These are phyloP conservation scores for Monilinia aucupariae DNA, from an alignment of 2,329 filamentous ascomycete genomes.

Conservation along the genomic window DNA sequence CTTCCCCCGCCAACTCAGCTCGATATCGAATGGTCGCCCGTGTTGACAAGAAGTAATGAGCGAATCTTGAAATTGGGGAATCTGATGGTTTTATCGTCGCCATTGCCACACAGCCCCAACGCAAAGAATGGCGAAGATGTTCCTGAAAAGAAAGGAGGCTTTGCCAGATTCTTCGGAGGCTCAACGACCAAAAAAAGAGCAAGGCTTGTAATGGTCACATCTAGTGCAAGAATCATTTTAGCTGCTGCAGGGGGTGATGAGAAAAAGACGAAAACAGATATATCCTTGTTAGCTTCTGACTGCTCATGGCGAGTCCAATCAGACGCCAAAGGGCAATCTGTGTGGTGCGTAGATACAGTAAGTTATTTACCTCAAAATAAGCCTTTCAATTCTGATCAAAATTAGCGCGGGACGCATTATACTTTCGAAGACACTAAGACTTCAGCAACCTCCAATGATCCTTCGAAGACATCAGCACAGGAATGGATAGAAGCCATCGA, in stretches of 20 bases:
- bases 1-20: conserved; percentile 93
- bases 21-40: conserved; percentile 97
- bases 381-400: conserved; percentile 18
- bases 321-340: conserved; percentile 80
- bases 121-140: conserved; percentile 65
- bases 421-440: conserved; percentile 91
- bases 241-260: conserved; percentile 90
- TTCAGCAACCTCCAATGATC: conserved; percentile 53
- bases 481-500: conserved; percentile 93
- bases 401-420: conserved; percentile 74
- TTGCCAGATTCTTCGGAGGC: conserved; percentile 88
- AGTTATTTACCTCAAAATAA: conserved; percentile 37
- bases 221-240: conserved; percentile 81
- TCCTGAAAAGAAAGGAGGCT: conserved; percentile 90
- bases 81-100: conserved; percentile 73
- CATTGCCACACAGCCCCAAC: conserved; percentile 68
- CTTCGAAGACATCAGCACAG: conserved; percentile 64
- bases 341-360: conserved; percentile 93
- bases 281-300: conserved; percentile 73
- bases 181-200: conserved; percentile 89
- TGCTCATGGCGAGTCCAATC: conserved; percentile 73
- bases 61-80: conserved; percentile 93
- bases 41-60: conserved; percentile 85
- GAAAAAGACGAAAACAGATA: conserved; percentile 89
- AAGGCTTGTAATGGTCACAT: conserved; percentile 90